Evolutionary conservation across 2,329 filamentous ascomycete species (phyloP).

Genomic region (Setomelanomma holmii): DNA sequence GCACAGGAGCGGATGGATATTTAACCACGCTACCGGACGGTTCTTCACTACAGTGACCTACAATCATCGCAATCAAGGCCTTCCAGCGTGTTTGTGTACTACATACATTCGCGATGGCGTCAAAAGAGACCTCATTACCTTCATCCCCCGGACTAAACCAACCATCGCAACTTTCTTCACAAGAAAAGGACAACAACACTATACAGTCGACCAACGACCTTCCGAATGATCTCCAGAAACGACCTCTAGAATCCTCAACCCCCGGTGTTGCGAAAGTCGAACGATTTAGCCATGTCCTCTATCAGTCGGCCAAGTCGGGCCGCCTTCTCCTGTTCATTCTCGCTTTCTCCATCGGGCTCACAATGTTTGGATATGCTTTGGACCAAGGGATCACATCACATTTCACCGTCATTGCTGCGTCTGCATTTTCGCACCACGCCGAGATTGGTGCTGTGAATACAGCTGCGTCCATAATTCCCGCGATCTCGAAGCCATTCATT

Average conservation of each 20-base stretch:
- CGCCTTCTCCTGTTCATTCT: constrained; percentile 25
- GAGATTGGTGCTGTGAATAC: constrained; percentile 18
- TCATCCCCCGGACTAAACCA: neutral
- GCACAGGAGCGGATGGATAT: neutral
- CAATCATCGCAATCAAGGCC: too few relatives aligned
- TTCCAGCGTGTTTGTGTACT: too few relatives aligned
- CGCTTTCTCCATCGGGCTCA: constrained; percentile 27
- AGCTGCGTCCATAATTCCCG: constrained; percentile 27
- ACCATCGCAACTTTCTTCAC: neutral
- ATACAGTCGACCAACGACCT: neutral
- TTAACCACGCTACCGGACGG: neutral
- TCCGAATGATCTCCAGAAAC: constrained; percentile 6
- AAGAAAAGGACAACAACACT: constrained; percentile 2
- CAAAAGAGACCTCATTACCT: neutral
- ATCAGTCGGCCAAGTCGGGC: constrained; percentile 28
- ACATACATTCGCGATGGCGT: neutral
- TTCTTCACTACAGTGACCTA: neutral
- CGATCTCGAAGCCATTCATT: constrained; percentile 31
- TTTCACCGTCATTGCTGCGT: constrained; percentile 28
- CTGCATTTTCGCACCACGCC: constrained; percentile 22
- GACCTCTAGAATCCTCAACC: constrained; percentile 2
- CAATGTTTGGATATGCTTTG: constrained; percentile 39
- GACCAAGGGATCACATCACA: constrained; percentile 27
- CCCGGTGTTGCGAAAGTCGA: constrained; percentile 29
- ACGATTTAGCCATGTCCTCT: constrained; percentile 35